Evolutionary conservation across 352 stramenopile species (phyloP), one percentile per base, ranked within the genome.

Genomic region (Pythium monospermum): DNA sequence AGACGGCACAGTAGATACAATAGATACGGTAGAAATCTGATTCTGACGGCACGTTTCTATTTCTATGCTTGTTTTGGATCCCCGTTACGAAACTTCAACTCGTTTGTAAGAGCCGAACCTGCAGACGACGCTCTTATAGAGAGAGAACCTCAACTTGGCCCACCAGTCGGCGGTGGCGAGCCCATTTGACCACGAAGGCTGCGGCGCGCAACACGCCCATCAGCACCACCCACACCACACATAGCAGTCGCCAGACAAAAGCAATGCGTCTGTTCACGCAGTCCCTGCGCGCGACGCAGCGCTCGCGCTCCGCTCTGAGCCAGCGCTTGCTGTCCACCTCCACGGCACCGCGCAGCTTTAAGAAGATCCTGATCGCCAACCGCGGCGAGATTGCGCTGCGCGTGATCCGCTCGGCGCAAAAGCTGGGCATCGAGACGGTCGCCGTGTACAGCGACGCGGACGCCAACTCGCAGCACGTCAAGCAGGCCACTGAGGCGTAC

Each of bases 361-460:
- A 85, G 55, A 96, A 97, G 69, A 94, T 97, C 43, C 69, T 97
- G 4, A 79, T 97, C 55, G 89, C 89, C 31, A 97, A 97, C 63
- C 79, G 89, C 44, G 89, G 89, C 45, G 76, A 97, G 45, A 97
- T 97, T 61, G 87, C 89, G 19, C 70, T 92, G 63, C 81, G 89
- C 37, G 82, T 97, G 54, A 67, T 89, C 32, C 77, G 72, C 48
- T 93, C 89, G 15, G 84, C 83, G 11, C 87, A 90, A 40, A 75
- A 76, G 39, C 72, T 97, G 44, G 84, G 86, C 31, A 92, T 97
- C 28, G 69, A 92, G 61, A 97, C 91, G 4, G 91, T 97, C 21
- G 84, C 87, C 7, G 71, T 97, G 25, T 96, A 96, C 65, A 91
- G 70, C 30, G 91, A 97, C 38, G 77, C 83, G 3, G 91, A 97